Evolutionary conservation across 164 flowering plant species (phyloP).

Genomic region (Vitis rupestris): DNA sequence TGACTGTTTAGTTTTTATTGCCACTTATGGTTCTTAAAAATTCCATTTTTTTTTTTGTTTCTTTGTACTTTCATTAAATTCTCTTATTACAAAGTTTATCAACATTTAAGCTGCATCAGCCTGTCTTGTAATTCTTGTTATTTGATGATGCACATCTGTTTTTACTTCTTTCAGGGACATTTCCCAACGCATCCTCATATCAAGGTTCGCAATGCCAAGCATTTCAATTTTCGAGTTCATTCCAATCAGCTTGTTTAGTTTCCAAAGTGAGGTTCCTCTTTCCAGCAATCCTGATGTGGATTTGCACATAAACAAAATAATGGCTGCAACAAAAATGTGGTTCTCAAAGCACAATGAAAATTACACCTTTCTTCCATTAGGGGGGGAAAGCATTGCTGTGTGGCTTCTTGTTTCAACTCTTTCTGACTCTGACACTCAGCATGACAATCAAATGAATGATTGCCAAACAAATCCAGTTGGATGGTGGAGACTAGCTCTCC

Average conservation of each 20-base stretch:
- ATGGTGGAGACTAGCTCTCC: slow-evolving; percentile 75
- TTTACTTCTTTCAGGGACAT: slow-evolving; percentile 62
- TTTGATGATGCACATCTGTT: not conserved
- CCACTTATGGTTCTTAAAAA: no score
- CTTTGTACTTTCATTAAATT: not conserved
- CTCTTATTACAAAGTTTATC: no score
- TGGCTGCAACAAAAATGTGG: slow-evolving; percentile 41
- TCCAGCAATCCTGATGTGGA: slow-evolving; percentile 20
- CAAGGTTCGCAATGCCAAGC: slow-evolving; percentile 61
- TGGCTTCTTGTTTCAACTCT: slow-evolving; percentile 71
- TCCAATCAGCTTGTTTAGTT: slow-evolving; percentile 56
- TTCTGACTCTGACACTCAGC: slow-evolving; percentile 33
- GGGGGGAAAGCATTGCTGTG: slow-evolving; percentile 50
- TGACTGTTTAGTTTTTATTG: no score
- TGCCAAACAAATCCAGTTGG: slow-evolving; percentile 24
- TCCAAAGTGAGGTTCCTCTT: slow-evolving; percentile 34
- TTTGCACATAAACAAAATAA: slow-evolving; percentile 33
- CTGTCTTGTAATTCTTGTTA: not conserved
- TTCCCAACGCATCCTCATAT: slow-evolving; percentile 44
- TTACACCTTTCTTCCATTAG: slow-evolving; percentile 21
- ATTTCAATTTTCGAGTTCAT: slow-evolving; percentile 41
- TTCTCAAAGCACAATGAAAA: slow-evolving; percentile 24
- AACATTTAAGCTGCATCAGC: not conserved
- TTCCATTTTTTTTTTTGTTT: not conserved
- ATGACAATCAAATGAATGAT: slow-evolving; percentile 21